Conservation (phyloP, 2,329 filamentous ascomycete species). For the Zasmidium citrigriseum region DNA sequence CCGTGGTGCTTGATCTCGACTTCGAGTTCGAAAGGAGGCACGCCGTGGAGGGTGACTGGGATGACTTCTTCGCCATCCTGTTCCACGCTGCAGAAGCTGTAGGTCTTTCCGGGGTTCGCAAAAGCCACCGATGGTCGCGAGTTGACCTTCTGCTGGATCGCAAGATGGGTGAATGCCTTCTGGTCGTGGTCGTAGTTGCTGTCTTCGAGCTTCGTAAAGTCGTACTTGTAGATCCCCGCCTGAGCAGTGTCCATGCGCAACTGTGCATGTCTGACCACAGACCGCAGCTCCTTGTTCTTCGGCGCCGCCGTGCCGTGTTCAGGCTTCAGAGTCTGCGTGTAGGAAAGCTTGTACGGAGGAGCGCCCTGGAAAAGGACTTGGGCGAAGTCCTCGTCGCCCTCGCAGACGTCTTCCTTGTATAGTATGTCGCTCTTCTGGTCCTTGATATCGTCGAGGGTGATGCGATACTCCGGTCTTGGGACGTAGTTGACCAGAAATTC, state of each 20-base stretch:
- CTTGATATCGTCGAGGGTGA: constrained; percentile 65
- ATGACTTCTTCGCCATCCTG: constrained; percentile 78
- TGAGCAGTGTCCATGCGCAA: constrained; percentile 84
- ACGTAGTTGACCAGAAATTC: constrained; percentile 84
- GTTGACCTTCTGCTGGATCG: constrained; percentile 80
- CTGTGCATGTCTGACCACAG: constrained; percentile 72
- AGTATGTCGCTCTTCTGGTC: constrained; percentile 56
- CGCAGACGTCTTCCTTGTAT: constrained; percentile 81
- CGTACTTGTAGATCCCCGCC: constrained; percentile 82
- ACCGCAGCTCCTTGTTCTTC: constrained; percentile 72
- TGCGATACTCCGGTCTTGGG: constrained; percentile 68
- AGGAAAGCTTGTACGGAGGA: constrained; percentile 80
- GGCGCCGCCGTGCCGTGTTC: constrained; percentile 63
- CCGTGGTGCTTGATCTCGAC: constrained; percentile 92
- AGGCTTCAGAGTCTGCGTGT: constrained; percentile 74
- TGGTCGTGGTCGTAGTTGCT: constrained; percentile 78
- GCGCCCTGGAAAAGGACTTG: constrained; percentile 77
- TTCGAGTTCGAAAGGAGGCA: constrained; percentile 86
- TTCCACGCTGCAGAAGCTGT: constrained; percentile 92
- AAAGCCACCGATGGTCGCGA: constrained; percentile 81
- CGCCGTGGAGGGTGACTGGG: constrained; percentile 78
- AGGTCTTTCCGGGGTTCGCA: constrained; percentile 82
- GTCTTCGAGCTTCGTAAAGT: constrained; percentile 80
- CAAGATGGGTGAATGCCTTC: constrained; percentile 64
- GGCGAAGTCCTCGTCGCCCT: constrained; percentile 88